Base-by-base conservation (phyloP, 2,329 filamentous ascomycete species). In the Aspergillus brunneoviolaceus region DNA sequence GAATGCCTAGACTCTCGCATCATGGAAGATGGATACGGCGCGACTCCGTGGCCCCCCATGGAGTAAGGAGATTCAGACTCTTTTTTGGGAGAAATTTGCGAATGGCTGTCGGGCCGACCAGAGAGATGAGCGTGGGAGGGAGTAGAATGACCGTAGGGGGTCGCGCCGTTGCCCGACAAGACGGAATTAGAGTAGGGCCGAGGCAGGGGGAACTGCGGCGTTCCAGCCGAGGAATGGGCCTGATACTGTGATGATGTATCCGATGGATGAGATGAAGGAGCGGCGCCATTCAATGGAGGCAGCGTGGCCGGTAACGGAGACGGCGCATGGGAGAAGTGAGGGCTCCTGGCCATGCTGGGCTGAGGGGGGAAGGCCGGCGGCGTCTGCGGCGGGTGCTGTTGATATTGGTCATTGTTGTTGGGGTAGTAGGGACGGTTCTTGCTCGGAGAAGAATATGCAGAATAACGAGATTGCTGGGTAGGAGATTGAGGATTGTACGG, bases 401-500 rank as follows among this genome's bases (percentile, higher is more conserved):
- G 75, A 55, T 79, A 79, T 59, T 76, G 75, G 33, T 79, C 76
- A 70, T 76, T 78, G 68, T 68, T 77, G 39, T 16, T 45, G 47
- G 78, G 67, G 61, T 78, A 80, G 65, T 73, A 79, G 39, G 74
- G 69, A 49, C 71, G 74, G 55, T 73, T 75, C 64, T 79, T 77
- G 63, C 70, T 74, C 49, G 77, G 74, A 52, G 78, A 77, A 49
- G 77, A 79, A 65, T 79, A 79, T 59, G 70, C 70, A 61, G 75
- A 70, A 66, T 73, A 77, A 57, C 72, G 74, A 59, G 74, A 69
- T 67, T 78, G 76, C 66, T 79, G 76, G 60, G 77, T 76, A 59
- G 78, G 77, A 65, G 78, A 80, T 67, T 77, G 77, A 60, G 75
- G 71, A 67, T 76, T 75, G 65, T 77, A 79, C 60, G 78, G 77